Evolutionary conservation across 2,329 filamentous ascomycete species (phyloP), one percentile per base, ranked within the genome.

Genomic region (Diaporthe aspalathi): DNA sequence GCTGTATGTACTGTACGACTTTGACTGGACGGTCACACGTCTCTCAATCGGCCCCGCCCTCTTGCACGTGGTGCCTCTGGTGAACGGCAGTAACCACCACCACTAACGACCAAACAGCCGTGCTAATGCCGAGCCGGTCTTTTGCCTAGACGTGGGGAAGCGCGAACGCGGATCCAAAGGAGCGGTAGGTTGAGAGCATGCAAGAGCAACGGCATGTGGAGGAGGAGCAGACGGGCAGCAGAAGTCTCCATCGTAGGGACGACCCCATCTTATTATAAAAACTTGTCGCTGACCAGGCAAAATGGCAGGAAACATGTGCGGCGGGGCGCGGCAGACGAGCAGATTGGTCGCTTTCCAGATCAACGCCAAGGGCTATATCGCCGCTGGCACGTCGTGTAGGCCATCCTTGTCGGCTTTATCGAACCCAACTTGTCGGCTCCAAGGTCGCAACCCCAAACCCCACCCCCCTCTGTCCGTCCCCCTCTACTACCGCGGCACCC

Each of bases 341-440:
- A 27, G 54, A 22, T 32, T 32, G 57, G 60, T 63, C 29, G 60
- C 43, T 45, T 49, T 49, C 57, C 49, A 63, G 57, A 63, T 63
- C 57, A 63, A 63, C 57, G 60, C 60, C 60, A 63, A 63, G 60
- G 43, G 22, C 60, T 63, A 63, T 50, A 63, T 63, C 60, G 60
- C 60, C 60, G 43, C 60, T 35, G 27, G 60, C 60, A 49, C 35
- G 60, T 63, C 60, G 38, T 49, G 60, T 63, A 49, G 40, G 57
- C 43, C 24, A 63, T 29, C 60, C 60, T 35, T 22, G 60, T 63
- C 60, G 12, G 60, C 60, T 63, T 17, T 63, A 49, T 49, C 60
- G 43, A 49, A 35, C 57, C 60, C 60, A 49, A 35, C 40, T 35
- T 63, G 60, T 63, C 60, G 60, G 60, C 60, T 49, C 60, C 60